Evolutionary conservation across 208 protist species (phyloP).

Genomic region (Wallacemonas sp.): DNA sequence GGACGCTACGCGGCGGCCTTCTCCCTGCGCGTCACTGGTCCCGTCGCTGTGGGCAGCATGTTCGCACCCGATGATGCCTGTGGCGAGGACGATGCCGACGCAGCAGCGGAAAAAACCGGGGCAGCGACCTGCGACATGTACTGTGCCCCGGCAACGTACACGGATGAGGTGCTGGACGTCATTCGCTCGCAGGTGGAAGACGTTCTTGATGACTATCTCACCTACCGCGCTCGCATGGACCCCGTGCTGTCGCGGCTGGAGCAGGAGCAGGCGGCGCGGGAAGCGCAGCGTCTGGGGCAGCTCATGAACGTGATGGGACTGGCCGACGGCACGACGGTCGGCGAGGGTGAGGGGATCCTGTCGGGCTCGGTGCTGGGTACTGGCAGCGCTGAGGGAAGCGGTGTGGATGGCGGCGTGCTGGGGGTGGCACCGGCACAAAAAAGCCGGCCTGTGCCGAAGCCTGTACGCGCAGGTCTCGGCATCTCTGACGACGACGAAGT

Average conservation of each 20-base stretch:
- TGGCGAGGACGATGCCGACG: neutral
- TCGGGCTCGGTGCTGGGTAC: too few species aligned
- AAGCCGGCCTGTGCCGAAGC: neutral
- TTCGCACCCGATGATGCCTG: neutral
- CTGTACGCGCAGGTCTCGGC: slow-evolving; percentile 12
- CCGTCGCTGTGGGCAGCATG: slow-evolving; percentile 2
- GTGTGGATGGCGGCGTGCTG: neutral
- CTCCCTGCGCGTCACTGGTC: slow-evolving; percentile 42
- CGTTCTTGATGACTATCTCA: slow-evolving; percentile 63
- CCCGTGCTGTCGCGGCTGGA: slow-evolving; percentile 57
- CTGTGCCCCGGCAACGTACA: slow-evolving; percentile 58
- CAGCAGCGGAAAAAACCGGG: slow-evolving; percentile 19
- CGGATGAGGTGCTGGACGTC: slow-evolving; percentile 50
- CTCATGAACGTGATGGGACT: slow-evolving; percentile 58
- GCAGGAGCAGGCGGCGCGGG: slow-evolving; percentile 35
- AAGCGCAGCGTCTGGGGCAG: slow-evolving; percentile 40
- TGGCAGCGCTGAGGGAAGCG: neutral
- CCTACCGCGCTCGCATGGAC: slow-evolving; percentile 68
- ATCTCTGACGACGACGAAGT: slow-evolving; percentile 23
- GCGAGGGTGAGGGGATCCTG: too few species aligned
- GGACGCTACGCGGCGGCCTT: slow-evolving; percentile 62
- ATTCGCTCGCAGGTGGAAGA: slow-evolving; percentile 73
- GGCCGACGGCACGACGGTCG: neutral
- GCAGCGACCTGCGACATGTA: slow-evolving; percentile 39
- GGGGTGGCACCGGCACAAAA: neutral